Evolutionary conservation across 1,284 basidiomycete genomes (phyloP).

Genomic region (Ustilago vetiveriae): DNA sequence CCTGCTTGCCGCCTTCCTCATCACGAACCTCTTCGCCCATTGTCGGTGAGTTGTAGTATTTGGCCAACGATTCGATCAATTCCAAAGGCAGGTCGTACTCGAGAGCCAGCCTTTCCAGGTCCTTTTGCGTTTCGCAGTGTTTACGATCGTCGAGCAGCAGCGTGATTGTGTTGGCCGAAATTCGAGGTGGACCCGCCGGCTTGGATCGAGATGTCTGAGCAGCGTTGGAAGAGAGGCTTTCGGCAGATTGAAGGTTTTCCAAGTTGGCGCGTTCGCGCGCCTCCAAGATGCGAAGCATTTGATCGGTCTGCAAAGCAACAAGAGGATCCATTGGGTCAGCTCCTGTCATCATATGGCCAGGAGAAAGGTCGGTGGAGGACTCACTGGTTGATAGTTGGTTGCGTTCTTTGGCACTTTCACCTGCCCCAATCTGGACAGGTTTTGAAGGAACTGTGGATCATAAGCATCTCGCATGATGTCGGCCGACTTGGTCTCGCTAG

Average conservation of each 20-base stretch:
- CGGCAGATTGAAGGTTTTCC: conserved; percentile 16
- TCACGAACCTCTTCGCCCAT: conserved; percentile 47
- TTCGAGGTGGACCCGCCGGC: conserved; percentile 7
- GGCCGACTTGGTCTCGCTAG: conserved; percentile 44
- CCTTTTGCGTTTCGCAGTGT: conserved; percentile 38
- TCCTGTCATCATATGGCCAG: background rate
- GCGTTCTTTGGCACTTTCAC: conserved; percentile 48
- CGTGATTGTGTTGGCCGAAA: conserved; percentile 41
- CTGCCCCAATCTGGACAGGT: conserved; percentile 40
- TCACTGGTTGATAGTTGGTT: conserved; percentile 42
- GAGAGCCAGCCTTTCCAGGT: conserved; percentile 39
- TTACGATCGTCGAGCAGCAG: conserved; percentile 48
- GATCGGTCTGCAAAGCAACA: conserved; percentile 27
- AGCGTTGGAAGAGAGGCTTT: background rate
- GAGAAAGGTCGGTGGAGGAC: background rate
- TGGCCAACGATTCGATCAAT: conserved; percentile 34
- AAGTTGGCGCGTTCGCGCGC: conserved; percentile 35
- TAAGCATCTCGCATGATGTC: conserved; percentile 50
- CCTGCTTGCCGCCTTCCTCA: conserved; percentile 12
- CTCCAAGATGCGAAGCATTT: conserved; percentile 51
- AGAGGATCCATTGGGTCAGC: background rate
- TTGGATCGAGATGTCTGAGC: background rate
- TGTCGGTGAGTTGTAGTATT: conserved; percentile 49
- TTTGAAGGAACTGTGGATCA: conserved; percentile 49
- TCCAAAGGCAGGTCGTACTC: conserved; percentile 47